These are phyloP conservation scores for Mycena alexandri DNA, from an alignment of 768 basidiomycete species.

Conservation along the genomic window DNA sequence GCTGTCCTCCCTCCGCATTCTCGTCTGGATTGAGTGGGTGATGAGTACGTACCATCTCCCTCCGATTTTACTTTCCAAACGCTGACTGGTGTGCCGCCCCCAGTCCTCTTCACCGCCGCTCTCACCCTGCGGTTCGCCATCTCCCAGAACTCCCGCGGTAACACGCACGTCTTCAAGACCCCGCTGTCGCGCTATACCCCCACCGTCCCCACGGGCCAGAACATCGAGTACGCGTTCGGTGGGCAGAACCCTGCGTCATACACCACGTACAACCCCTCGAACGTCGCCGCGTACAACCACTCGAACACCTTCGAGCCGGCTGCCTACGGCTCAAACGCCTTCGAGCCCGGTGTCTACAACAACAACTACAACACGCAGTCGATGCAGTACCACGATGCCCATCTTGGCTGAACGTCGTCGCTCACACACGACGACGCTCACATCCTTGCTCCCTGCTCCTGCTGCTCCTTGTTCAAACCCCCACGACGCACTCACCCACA, in stretches of 20 bases:
- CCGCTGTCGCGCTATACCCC: conserved; percentile 65
- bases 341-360: no score
- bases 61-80: background rate
- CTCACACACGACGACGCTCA: no score
- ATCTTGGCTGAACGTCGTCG: no score
- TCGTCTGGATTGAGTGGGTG: conserved; percentile 72
- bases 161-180: conserved; percentile 64
- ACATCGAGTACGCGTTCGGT: conserved; percentile 16
- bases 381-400: background rate
- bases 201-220: conserved; percentile 32
- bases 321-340: no score
- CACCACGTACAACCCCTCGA: no score
- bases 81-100: background rate
- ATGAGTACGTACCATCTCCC: conserved; percentile 53
- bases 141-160: conserved; percentile 57
- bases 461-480: no score
- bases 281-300: no score
- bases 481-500: no score
- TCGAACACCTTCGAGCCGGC: no score
- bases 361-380: background rate
- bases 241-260: no score
- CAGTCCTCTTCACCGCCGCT: conserved; percentile 59
- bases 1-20: conserved; percentile 65
- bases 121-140: conserved; percentile 60
- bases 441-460: no score